A percentile compares a stretch with the other conserved stretches of the same genome.
Evolutionary conservation across 164 flowering plant species (phyloP).

Genomic region (Litsea cubeba): DNA sequence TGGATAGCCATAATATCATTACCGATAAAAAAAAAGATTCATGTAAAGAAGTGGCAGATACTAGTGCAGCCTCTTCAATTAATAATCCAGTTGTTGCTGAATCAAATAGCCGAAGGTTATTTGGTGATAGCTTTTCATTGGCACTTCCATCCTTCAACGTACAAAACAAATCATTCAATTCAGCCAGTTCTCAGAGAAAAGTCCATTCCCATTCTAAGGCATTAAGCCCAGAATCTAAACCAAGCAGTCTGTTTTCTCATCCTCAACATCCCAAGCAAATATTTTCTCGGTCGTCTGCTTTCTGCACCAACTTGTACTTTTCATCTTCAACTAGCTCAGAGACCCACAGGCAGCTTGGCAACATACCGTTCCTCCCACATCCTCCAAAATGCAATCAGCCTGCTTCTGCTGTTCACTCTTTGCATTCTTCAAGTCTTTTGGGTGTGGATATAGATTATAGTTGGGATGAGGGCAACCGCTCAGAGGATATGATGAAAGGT

Average conservation of each 20-base stretch:
- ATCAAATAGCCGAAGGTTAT: slow-evolving; percentile 20
- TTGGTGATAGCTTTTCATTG: slow-evolving; percentile 19
- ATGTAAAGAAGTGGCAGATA: slow-evolving; percentile 23
- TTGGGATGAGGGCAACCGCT: slow-evolving; percentile 18
- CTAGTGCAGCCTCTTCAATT: slow-evolving; percentile 19
- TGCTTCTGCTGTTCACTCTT: slow-evolving; percentile 30
- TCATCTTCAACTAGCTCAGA: slow-evolving; percentile 56
- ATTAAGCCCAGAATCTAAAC: slow-evolving; percentile 12
- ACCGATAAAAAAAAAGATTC: slow-evolving; percentile 28
- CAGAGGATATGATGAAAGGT: slow-evolving; percentile 37
- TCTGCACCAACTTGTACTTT: slow-evolving; percentile 52
- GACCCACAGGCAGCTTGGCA: slow-evolving; percentile 39
- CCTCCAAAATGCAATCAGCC: slow-evolving; percentile 32
- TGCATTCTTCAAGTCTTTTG: slow-evolving; percentile 23
- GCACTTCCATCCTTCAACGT: slow-evolving; percentile 16
- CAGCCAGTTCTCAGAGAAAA: slow-evolving; percentile 14
- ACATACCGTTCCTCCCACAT: slow-evolving; percentile 61
- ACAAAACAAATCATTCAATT: slow-evolving; percentile 14
- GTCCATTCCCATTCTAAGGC: slow-evolving; percentile 12
- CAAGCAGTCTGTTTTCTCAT: slow-evolving; percentile 24
- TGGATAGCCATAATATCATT: slow-evolving; percentile 27
- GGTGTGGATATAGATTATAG: slow-evolving; percentile 25
- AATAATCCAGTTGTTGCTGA: slow-evolving; percentile 19
- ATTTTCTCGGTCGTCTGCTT: slow-evolving; percentile 47
- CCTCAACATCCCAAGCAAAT: slow-evolving; percentile 21